Evolutionary conservation across 2,329 filamentous ascomycete species (phyloP), one percentile per base, ranked within the genome.

Genomic region (Trichoderma afroharzianum): DNA sequence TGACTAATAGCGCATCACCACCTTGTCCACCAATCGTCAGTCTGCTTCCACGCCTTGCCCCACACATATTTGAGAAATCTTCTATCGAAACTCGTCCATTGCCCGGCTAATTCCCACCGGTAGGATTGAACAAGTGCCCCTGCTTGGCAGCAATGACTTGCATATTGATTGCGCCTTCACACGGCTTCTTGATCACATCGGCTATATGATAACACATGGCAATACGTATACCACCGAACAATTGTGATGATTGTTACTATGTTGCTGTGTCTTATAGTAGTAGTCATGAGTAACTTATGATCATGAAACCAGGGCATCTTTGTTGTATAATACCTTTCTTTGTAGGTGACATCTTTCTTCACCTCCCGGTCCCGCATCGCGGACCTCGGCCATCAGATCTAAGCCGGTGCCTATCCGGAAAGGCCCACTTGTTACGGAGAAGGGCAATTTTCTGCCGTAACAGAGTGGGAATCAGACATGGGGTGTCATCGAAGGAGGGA

Each of bases 31-130:
- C 33, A 53, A 55, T 36, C 55, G 53, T 68, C 64, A 68, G 53
- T 53, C 64, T 57, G 21, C 6, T 26, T 55, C 64, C 53, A 58
- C 47, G 26, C 11, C 15, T n/a, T 24, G 36, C 66, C 55, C 66
- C 66, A 59, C 66, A 39, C 55, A 18, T 59, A 30, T 36, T 15
- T 24, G 30, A 7, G 14, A 36, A 26, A 55, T 39, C 53, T 47
- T 50, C 55, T 24, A n/a, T 9, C 39, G 24, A n/a, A 11, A 24
- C 26, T 28, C 53, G 26, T 68, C 15, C 66, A 14, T 43, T 50
- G 55, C 28, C 66, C 55, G 66, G 66, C 6, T 68, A 68, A 68
- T 68, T 61, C 55, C 66, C 66, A 61, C 12, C 66, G 36, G 66
- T 26, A 59, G 24, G 64, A 8, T 33, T 47, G n/a, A 68, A 36